phyloP scores from a whole-genome alignment of 2,329 filamentous ascomycete genomes.

The Diaporthe caulivora region DNA sequence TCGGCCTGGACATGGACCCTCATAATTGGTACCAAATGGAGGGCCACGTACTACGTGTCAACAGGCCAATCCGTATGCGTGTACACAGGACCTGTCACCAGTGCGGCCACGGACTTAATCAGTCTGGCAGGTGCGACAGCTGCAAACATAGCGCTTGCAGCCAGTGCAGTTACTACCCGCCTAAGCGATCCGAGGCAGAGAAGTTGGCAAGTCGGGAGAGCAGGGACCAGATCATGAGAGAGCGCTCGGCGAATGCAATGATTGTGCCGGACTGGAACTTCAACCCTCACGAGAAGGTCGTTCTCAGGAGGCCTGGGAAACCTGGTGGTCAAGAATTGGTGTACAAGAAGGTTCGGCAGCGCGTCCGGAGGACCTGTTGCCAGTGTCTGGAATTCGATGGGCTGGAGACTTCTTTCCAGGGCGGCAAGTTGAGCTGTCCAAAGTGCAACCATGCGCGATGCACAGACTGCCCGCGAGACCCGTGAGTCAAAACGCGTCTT shows the following conservation, averaged over 20 bases:
- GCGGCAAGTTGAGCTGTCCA: conserved; percentile 72
- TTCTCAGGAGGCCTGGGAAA: conserved; percentile 74
- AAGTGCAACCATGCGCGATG: conserved; percentile 81
- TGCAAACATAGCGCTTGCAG: conserved; percentile 87
- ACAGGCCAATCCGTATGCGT: conserved; percentile 83
- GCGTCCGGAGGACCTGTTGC: conserved; percentile 82
- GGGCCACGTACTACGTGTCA: conserved; percentile 72
- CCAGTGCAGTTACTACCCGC: conserved; percentile 81
- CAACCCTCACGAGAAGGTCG: conserved; percentile 59
- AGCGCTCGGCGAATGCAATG: conserved; percentile 68
- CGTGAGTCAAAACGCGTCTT: conserved; percentile 65
- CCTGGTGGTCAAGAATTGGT: conserved; percentile 75
- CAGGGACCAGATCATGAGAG: conserved; percentile 63
- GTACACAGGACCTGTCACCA: conserved; percentile 84
- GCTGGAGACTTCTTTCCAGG: conserved; percentile 67
- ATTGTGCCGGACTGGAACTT: conserved; percentile 65
- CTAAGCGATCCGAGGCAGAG: conserved; percentile 71
- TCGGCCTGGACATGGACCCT: conserved; percentile 67
- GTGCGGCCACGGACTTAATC: conserved; percentile 66
- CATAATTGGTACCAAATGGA: conserved; percentile 65
- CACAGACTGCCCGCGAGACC: conserved; percentile 83
- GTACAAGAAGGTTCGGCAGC: conserved; percentile 78
- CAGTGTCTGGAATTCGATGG: conserved; percentile 61
- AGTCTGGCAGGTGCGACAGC: conserved; percentile 79
- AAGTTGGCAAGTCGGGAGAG: conserved; percentile 64